Conservation (phyloP, 768 basidiomycete genomes). For the Pilatotrama ljubarskyi region DNA sequence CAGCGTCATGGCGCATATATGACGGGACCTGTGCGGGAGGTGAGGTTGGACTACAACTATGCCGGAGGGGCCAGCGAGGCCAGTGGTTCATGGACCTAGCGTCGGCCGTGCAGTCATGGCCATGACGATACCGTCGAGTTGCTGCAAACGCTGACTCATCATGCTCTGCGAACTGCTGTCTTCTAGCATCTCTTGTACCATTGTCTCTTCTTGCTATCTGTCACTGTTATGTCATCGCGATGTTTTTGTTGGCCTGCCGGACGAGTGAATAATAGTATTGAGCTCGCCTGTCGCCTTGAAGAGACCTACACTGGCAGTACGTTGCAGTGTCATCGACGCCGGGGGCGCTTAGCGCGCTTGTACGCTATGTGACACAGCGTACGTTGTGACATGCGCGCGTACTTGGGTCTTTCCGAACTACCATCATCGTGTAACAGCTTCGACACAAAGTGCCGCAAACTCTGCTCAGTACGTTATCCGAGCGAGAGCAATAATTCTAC, state of each 20-base stretch:
- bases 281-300: too few species aligned
- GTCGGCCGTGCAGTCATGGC: not conserved
- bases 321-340: too few species aligned
- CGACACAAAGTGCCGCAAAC: not conserved
- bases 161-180: too few species aligned
- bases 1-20: not conserved
- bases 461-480: not conserved
- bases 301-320: too few species aligned
- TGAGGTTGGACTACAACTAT: not conserved
- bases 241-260: not conserved
- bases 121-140: not conserved
- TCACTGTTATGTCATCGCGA: too few species aligned
- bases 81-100: not conserved
- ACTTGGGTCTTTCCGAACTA: not conserved
- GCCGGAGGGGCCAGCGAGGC: not conserved
- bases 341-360: too few species aligned
- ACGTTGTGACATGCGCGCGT: not conserved
- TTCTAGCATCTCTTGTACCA: too few species aligned
- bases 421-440: not conserved
- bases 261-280: not conserved
- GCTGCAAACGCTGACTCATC: too few species aligned
- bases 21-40: not conserved
- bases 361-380: too few species aligned
- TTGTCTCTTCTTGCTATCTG: too few species aligned
- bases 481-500: not conserved